Evolutionary conservation across 805 yeast genomes (phyloP).

Genomic region (Wickerhamiella kurtzmanii): DNA sequence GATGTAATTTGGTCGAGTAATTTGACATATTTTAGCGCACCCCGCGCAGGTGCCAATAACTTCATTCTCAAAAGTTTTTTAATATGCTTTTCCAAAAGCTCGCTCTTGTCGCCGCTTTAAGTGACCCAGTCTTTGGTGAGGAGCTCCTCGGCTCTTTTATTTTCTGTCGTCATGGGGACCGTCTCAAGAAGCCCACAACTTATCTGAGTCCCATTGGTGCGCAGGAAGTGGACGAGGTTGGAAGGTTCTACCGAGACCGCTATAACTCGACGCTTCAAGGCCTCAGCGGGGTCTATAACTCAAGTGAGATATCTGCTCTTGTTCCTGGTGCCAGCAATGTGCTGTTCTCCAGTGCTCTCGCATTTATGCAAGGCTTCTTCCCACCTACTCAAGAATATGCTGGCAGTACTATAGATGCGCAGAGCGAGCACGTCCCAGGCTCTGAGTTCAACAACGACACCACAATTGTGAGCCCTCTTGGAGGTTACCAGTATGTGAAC

Average conservation of each 20-base stretch:
- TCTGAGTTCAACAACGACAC: slow-evolving; percentile 31
- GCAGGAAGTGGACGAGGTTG: slow-evolving; percentile 27
- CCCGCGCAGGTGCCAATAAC: no score
- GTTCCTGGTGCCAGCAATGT: slow-evolving; percentile 27
- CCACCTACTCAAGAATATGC: slow-evolving; percentile 27
- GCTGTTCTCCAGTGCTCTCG: slow-evolving; percentile 30
- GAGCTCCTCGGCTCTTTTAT: slow-evolving; percentile 31
- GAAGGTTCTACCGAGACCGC: slow-evolving; percentile 31
- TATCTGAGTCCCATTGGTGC: slow-evolving; percentile 35
- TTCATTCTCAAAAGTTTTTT: no score
- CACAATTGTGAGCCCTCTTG: slow-evolving; percentile 26
- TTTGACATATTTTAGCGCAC: no score
- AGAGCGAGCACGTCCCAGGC: slow-evolving; percentile 13
- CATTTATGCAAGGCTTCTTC: slow-evolving; percentile 37
- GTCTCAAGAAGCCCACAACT: slow-evolving; percentile 34
- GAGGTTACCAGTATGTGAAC: slow-evolving; percentile 36
- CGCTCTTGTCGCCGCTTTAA: background rate
- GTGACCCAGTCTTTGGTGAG: slow-evolving; percentile 9
- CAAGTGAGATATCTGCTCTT: slow-evolving; percentile 29
- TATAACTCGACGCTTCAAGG: slow-evolving; percentile 24
- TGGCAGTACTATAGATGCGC: slow-evolving; percentile 6
- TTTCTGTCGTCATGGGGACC: slow-evolving; percentile 38
- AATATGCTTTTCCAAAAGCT: background rate
- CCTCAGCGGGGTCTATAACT: slow-evolving; percentile 23
- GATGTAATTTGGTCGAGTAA: no score